Evolutionary conservation across 495 filamentous ascomycete species (phyloP), one percentile per base, ranked within the genome.

Genomic region (Schizothecium vesticola): DNA sequence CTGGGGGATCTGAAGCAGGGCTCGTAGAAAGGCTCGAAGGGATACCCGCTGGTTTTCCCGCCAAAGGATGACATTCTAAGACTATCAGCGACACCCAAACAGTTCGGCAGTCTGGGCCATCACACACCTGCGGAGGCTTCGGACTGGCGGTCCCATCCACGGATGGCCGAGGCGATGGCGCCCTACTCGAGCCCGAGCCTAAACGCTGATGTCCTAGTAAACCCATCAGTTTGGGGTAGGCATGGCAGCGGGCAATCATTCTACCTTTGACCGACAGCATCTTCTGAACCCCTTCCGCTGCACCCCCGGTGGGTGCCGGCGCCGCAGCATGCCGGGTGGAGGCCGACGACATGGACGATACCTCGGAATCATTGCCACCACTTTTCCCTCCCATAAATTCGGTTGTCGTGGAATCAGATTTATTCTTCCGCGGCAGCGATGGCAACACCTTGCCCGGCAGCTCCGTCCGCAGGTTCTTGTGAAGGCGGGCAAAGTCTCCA

Each of bases 31-130:
- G 4, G 96, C 94, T 56, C 95, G 88, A 12, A 98, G 82, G 4
- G 94, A 97, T 33, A 99, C 90, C 67, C 95, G 86, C 78, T 99
- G 95, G 68, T 89, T 91, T 79, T 99, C 95, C 21, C 95, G 86
- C 79, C 89, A 95, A 21, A 99, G 85, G 0, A 89, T 80, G 2
- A 89, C 80, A 28, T 77, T 76, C 80, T 81, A 61, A 3, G 9
- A 1, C 61, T 26, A 59, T 74, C 57, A 74, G 69, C 24, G 19
- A 9, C 3, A 1, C 1, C 2, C 6, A 8, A 8, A 3, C 16
- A 51, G 21, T n/a, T 56, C 25, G 25, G 16, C 24, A 1, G 13
- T 3, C 25, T 25, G 13, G 2, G 59, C 12, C 28, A 19, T n/a
- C 9, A 21, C 29, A 22, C 68, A 74, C 75, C 70, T 77, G 74